Evolutionary conservation across 352 stramenopile species (phyloP).

Genomic region (Halophytophthora polymorphica): DNA sequence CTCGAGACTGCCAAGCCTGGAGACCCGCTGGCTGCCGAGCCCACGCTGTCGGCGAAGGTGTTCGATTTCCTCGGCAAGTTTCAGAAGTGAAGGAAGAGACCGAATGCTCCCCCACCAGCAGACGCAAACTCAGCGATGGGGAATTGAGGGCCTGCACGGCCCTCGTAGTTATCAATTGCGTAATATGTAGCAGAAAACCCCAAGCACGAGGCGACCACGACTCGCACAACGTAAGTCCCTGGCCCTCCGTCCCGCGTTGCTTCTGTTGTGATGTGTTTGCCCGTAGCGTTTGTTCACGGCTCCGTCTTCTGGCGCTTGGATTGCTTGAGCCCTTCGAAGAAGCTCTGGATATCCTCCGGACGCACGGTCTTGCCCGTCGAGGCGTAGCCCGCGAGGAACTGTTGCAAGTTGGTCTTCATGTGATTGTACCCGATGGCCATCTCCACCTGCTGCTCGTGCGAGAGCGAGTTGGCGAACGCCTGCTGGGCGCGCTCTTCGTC

Average conservation of each 20-base stretch:
- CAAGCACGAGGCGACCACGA: background rate
- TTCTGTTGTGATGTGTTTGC: background rate
- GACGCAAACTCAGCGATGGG: constrained; percentile 1
- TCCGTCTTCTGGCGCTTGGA: constrained; percentile 58
- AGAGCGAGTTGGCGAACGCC: constrained; percentile 54
- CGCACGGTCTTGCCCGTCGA: constrained; percentile 58
- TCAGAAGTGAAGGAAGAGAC: constrained; percentile 27
- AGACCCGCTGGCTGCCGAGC: constrained; percentile 40
- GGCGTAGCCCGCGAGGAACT: constrained; percentile 61
- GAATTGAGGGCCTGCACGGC: background rate
- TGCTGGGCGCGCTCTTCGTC: constrained; percentile 42
- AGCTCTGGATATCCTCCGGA: constrained; percentile 65
- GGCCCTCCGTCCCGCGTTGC: background rate
- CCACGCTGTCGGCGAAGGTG: constrained; percentile 41
- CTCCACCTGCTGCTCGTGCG: constrained; percentile 72
- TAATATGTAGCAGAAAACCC: constrained; percentile 16
- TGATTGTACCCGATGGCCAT: constrained; percentile 67
- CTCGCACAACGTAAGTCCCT: too few relatives aligned
- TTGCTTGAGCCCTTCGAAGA: constrained; percentile 55
- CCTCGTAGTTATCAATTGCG: constrained; percentile 5
- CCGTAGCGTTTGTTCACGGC: constrained; percentile 6
- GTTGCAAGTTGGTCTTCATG: constrained; percentile 72
- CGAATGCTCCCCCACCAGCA: constrained; percentile 7
- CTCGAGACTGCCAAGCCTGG: constrained; percentile 82
- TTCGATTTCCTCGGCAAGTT: constrained; percentile 56